A percentile compares a stretch with the other conserved stretches of the same genome.
Evolutionary conservation across 345 rosid species (phyloP).

Genomic region (Arabis alpina): DNA sequence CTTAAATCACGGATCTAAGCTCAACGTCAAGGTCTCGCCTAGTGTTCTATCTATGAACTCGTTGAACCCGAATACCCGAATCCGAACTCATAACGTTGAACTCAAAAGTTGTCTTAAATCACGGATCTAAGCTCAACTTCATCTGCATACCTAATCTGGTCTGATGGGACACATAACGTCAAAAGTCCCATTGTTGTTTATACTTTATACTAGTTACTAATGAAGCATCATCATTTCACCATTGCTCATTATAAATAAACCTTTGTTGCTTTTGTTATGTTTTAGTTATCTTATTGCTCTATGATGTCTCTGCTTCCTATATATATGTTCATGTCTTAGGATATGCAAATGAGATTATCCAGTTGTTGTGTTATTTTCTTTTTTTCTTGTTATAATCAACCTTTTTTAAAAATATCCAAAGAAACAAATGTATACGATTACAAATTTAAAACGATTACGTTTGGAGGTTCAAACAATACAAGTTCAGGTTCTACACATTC

Average conservation of each 20-base stretch:
- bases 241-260: background rate
- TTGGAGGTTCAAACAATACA: background rate
- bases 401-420: background rate
- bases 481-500: background rate
- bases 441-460: background rate
- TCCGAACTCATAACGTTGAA: too few relatives aligned
- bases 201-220: background rate
- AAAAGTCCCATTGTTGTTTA: conserved; percentile 46
- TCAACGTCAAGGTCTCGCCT: conserved; percentile 49
- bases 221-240: background rate
- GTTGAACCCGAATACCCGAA: too few relatives aligned
- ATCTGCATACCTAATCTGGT: conserved; percentile 46
- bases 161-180: conserved; percentile 40
- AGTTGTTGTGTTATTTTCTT: background rate
- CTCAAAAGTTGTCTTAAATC: conserved; percentile 14
- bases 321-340: background rate
- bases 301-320: background rate
- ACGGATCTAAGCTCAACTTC: conserved; percentile 19
- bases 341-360: background rate
- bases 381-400: too few relatives aligned
- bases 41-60: conserved; percentile 39
- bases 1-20: background rate
- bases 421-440: background rate
- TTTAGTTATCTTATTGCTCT: background rate
- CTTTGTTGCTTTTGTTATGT: background rate